Conservation (phyloP, 768 basidiomycete species). For the Lepiota brunneoincarnata region DNA sequence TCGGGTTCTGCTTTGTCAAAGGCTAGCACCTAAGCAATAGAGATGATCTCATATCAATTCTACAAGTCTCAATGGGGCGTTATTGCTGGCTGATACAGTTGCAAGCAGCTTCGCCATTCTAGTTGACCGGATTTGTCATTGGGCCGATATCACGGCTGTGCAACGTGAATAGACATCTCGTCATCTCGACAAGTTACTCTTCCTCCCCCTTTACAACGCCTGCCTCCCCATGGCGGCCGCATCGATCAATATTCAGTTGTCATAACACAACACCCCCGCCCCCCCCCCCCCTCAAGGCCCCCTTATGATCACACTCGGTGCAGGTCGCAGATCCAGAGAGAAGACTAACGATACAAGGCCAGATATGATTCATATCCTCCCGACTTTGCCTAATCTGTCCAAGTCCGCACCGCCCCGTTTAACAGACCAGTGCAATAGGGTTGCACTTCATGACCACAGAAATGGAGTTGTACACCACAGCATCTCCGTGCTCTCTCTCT, state of each 20-base stretch:
- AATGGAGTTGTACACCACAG: too few relatives aligned
- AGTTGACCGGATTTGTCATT: conserved; percentile 2
- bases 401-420: neutral
- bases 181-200: neutral
- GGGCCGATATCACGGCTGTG: neutral
- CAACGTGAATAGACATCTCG: neutral
- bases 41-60: neutral
- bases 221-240: neutral
- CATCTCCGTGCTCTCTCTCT: too few relatives aligned
- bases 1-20: neutral
- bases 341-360: neutral
- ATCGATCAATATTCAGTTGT: neutral
- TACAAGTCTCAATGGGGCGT: too few relatives aligned
- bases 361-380: neutral
- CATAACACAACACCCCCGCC: too few relatives aligned
- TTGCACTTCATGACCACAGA: too few relatives aligned
- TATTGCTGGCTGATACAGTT: neutral
- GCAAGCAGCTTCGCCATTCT: neutral
- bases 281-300: neutral
- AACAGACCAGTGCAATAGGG: too few relatives aligned
- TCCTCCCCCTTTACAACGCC: too few relatives aligned
- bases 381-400: conserved; percentile 4
- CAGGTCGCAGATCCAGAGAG: neutral
- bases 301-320: neutral
- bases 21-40: too few relatives aligned